phyloP scores from a whole-genome alignment of 495 filamentous ascomycete genomes.

The Aspergillus sclerotioniger region DNA sequence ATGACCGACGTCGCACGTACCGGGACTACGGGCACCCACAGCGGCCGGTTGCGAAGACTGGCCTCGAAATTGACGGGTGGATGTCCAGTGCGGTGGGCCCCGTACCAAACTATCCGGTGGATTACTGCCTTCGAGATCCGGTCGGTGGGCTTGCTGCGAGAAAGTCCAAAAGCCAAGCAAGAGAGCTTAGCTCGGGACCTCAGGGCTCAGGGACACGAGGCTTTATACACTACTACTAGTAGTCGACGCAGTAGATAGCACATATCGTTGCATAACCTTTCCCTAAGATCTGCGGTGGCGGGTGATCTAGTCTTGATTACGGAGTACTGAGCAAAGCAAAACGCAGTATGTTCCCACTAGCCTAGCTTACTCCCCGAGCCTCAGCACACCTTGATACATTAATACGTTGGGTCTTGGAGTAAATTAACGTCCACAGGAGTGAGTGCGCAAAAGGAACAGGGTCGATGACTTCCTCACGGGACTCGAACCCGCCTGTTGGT shows the following conservation, averaged over 20 bases:
- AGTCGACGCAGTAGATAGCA: not conserved
- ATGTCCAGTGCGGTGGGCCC: not conserved
- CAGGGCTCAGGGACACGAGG: not conserved
- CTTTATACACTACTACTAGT: not conserved
- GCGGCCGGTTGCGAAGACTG: not conserved
- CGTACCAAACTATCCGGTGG: not conserved
- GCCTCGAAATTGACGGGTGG: conserved; percentile 1
- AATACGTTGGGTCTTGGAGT: too few species aligned
- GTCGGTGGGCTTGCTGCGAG: too few species aligned
- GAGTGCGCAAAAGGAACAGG: too few species aligned
- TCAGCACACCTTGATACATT: not conserved
- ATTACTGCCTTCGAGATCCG: not conserved
- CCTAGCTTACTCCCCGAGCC: not conserved
- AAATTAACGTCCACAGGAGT: too few species aligned
- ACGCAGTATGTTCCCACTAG: not conserved
- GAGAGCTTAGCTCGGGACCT: not conserved
- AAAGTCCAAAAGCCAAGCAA: not conserved
- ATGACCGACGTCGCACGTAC: not conserved
- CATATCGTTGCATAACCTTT: not conserved
- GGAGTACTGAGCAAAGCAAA: too few species aligned
- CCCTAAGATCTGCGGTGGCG: not conserved
- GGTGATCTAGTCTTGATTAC: not conserved
- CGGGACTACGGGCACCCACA: not conserved
- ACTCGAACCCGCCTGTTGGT: too few species aligned
- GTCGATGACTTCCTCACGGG: too few species aligned